These are phyloP conservation scores for Penicillium digitatum DNA, from an alignment of 2,329 filamentous ascomycete genomes.

Conservation along the genomic window DNA sequence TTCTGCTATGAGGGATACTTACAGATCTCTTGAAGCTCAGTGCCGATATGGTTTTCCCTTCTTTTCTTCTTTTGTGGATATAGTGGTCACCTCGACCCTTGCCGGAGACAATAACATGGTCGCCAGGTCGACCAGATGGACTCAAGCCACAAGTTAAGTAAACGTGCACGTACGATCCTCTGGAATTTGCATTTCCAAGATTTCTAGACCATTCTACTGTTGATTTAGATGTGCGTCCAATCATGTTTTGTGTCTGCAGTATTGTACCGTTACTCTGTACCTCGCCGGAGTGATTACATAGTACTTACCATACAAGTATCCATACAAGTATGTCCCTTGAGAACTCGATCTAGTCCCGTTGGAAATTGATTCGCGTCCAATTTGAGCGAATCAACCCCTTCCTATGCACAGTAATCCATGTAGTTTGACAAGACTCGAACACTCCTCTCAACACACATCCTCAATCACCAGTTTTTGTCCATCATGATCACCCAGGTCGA, in stretches of 20 bases:
- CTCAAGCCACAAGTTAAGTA: background rate
- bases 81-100: background rate
- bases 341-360: background rate
- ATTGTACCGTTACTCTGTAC: background rate
- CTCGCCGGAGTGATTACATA: background rate
- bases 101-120: background rate
- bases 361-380: background rate
- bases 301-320: background rate
- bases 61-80: background rate
- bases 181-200: background rate
- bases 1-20: background rate
- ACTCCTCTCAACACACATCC: conserved; percentile 61
- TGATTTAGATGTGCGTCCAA: background rate
- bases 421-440: background rate
- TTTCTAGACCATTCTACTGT: background rate
- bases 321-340: background rate
- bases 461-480: conserved; percentile 61
- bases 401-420: background rate
- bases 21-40: background rate
- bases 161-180: background rate
- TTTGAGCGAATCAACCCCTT: background rate
- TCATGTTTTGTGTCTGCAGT: background rate
- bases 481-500: conserved; percentile 68
- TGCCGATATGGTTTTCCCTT: background rate
- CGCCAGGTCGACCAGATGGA: conserved; percentile 6